Conservation (phyloP, 352 stramenopile genomes). For the Pythium periplocum region DNA sequence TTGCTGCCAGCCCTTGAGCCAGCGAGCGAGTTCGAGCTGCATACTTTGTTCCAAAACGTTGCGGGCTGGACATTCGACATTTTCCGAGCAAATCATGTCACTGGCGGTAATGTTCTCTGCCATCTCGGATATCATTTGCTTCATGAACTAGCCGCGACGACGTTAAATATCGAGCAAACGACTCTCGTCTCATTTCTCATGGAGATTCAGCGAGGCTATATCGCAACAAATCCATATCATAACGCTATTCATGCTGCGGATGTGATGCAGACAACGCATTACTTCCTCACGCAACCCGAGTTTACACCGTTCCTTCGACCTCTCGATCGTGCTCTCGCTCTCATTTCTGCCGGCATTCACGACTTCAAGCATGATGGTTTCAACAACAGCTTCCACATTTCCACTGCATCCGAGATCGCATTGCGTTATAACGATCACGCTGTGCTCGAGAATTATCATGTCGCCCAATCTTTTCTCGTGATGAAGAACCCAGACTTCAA, state of each 20-base stretch:
- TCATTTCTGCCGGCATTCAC: conserved; percentile 82
- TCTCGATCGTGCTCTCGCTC: conserved; percentile 60
- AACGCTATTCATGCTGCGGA: conserved; percentile 88
- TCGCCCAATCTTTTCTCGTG: conserved; percentile 85
- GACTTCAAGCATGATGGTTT: conserved; percentile 90
- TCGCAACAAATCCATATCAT: conserved; percentile 84
- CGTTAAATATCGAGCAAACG: conserved; percentile 53
- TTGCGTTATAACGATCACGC: conserved; percentile 87
- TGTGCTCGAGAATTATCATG: conserved; percentile 87
- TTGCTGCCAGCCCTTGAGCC: conserved; percentile 52
- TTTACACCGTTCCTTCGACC: conserved; percentile 69
- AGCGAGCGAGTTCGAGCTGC: conserved; percentile 59
- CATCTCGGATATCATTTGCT: conserved; percentile 78
- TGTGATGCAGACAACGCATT: conserved; percentile 86
- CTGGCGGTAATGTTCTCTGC: conserved; percentile 63
- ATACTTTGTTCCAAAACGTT: conserved; percentile 52
- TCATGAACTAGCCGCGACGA: conserved; percentile 47
- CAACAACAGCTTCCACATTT: conserved; percentile 90
- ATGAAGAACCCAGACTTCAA: conserved; percentile 88
- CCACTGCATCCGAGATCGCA: conserved; percentile 79
- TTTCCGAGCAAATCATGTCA: conserved; percentile 66
- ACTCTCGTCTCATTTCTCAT: conserved; percentile 71
- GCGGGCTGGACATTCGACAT: conserved; percentile 74
- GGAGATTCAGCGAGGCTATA: conserved; percentile 81
- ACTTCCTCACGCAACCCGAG: conserved; percentile 76